Evolutionary conservation across 306 rosid species (phyloP), one percentile per base, ranked within the genome.

Genomic region (Quercus wislizeni): DNA sequence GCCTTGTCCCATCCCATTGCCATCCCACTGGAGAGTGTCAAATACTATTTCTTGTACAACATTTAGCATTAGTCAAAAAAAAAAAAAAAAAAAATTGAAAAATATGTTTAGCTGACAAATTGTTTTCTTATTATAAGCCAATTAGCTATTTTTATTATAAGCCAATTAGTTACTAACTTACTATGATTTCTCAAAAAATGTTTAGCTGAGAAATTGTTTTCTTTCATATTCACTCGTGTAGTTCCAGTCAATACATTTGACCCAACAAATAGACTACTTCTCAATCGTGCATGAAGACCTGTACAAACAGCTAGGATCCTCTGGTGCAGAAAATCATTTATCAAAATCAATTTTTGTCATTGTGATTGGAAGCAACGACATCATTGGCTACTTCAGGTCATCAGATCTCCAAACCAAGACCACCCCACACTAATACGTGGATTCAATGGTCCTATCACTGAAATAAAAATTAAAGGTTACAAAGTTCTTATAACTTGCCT

Each of bases 281-380:
- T 30, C 80, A 15, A 23, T 51, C 25, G 92, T 85, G 15, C 52
- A 78, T 51, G 74, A 84, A 49, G 61, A 81, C 46, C 49, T 87
- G 84, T 62, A 38, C 69, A 80, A 79, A 59, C 69, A 85, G 65
- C 51, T 85, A 4, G 93, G 84, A 85, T 25, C 63, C 43, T 4
- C 72, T 5, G 80, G 54, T 3, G 87, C 92, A 46, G 78, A 82
- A 9, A 71, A 33, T 1, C 92, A 80, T 57, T 75, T 93, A 5
- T 85, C 93, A 17, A 90, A 85, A 56, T 92, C 97, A 59, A 82
- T 87, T 17, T 92, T 89, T 46, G 21, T 68, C 6, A 55, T 89
- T 31, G 88, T 86, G 19, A 92, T 94, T 10, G 97, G 97, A 68
- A 84, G 96, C 87, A 94, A 94, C 5, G 97, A 91, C 80, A 67